A percentile compares a stretch with the other conserved stretches of the same genome.
phyloP scores from a whole-genome alignment of 495 filamentous ascomycete species.

The Staphylotrichum longicolle region DNA sequence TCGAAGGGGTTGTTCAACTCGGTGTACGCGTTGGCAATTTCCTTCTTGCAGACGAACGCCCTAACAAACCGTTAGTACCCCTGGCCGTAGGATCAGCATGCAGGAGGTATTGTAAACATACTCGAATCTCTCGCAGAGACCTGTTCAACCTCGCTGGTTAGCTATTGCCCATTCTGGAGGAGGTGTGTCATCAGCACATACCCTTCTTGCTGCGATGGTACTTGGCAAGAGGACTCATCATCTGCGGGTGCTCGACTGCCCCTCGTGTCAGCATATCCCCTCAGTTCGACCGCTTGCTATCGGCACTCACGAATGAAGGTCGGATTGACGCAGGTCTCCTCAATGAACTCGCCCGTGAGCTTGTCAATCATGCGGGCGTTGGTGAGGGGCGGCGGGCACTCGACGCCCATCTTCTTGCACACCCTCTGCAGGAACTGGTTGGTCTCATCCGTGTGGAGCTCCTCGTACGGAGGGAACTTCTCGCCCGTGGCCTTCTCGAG shows the following conservation, averaged over 20 bases:
- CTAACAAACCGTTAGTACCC: constrained; percentile 16
- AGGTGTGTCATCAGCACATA: not conserved
- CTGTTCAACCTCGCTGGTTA: not conserved
- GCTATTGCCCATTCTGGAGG: not conserved
- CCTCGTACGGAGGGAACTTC: constrained; percentile 84
- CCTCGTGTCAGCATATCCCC: not conserved
- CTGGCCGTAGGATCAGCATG: not conserved
- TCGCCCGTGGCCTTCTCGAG: constrained; percentile 86
- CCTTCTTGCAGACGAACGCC: constrained; percentile 96
- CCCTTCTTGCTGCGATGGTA: constrained; percentile 74
- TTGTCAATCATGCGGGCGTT: constrained; percentile 98
- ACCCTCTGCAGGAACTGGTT: constrained; percentile 81
- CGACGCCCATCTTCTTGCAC: constrained; percentile 83
- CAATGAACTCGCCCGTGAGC: constrained; percentile 93
- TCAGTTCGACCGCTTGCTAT: not conserved
- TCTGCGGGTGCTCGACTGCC: constrained; percentile 67
- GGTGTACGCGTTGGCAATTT: constrained; percentile 94
- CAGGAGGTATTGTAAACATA: not conserved
- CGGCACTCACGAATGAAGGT: constrained; percentile 79
- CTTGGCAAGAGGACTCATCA: constrained; percentile 98
- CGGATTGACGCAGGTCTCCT: constrained; percentile 89
- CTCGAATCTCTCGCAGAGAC: constrained; percentile 94
- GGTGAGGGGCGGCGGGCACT: constrained; percentile 85
- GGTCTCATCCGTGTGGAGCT: constrained; percentile 86
- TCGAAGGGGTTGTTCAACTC: constrained; percentile 98